Evolutionary conservation across 2,329 filamentous ascomycete genomes (phyloP).

Genomic region (Graphiopsis chlorocephala): DNA sequence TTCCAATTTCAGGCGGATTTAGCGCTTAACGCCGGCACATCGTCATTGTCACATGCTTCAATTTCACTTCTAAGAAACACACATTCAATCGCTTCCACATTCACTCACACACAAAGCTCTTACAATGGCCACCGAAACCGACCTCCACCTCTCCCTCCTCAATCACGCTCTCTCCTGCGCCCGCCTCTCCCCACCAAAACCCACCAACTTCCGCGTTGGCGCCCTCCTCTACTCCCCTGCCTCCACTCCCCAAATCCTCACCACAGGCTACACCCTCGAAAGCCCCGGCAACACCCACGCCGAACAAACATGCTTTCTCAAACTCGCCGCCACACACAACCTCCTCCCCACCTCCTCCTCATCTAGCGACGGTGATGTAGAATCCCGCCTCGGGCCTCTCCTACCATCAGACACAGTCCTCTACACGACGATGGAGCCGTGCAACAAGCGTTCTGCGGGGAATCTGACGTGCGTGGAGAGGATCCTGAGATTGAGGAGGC

Average conservation of each 20-base stretch:
- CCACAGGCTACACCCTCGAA: constrained; percentile 88
- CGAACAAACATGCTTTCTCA: constrained; percentile 86
- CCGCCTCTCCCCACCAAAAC: constrained; percentile 74
- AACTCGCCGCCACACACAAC: constrained; percentile 50
- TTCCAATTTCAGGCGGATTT: neutral
- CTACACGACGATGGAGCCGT: constrained; percentile 93
- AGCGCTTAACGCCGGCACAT: neutral
- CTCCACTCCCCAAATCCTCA: constrained; percentile 61
- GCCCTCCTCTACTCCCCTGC: constrained; percentile 62
- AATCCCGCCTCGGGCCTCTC: constrained; percentile 53
- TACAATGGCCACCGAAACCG: neutral
- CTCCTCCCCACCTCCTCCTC: neutral
- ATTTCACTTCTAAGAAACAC: neutral
- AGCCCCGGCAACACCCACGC: constrained; percentile 91
- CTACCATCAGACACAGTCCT: constrained; percentile 60
- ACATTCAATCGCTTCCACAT: neutral
- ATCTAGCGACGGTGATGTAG: constrained; percentile 39
- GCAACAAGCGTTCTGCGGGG: constrained; percentile 69
- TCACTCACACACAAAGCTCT: neutral
- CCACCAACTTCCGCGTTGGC: constrained; percentile 91
- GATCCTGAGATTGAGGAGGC: constrained; percentile 56
- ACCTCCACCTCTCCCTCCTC: constrained; percentile 56
- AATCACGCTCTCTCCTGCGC: constrained; percentile 72
- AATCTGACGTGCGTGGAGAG: constrained; percentile 76
- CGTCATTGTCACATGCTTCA: constrained; percentile 13